Evolutionary conservation across 176 grass and related monocot genomes (phyloP), one percentile per base, ranked within the genome.

Genomic region (Guadua angustifolia): DNA sequence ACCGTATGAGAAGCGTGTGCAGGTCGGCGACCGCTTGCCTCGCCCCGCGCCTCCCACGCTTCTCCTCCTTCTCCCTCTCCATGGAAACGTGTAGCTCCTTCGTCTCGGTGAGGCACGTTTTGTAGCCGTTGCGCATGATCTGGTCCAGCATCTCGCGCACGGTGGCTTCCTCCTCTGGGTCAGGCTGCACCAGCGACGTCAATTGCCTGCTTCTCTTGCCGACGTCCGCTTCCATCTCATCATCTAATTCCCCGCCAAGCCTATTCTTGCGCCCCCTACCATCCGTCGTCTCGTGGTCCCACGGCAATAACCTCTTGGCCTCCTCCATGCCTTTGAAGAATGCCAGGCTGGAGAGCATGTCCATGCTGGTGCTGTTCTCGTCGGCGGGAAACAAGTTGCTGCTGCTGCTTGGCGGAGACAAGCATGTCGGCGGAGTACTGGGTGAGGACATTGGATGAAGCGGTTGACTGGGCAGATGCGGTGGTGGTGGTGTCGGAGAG

Each of bases 241-340:
- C 69, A 18, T 15, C 4, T 49, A 49, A 47, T 51, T 82, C 76
- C 11, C 72, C 73, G 6, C 44, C 15, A 33, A 85, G 38, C 22
- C 42, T 77, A 36, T 88, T 85, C 68, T 88, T 92, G 15, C 71
- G 57, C 18, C 76, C 86, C 44, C 86, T 81, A 18, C 74, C 71
- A 14, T 61, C 71, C 39, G 68, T 29, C 46, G 50, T 6, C 58
- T 76, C 71, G 9, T 67, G 39, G 6, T 61, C 38, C 29, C 64
- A 83, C 33, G 86, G 90, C 67, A 92, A 79, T 62, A 92, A 92
- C 42, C 81, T 92, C 39, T 82, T 79, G 7, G 90, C 90, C 55
- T 92, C 86, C 64, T 83, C 86, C 55, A 66, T 42, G 49, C 89
- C 89, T 79, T 40, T 91, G 44, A 21, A 35, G 59, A 79, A 75